Evolutionary conservation across 2,329 filamentous ascomycete genomes (phyloP).

Genomic region (Calonectria hongkongensis): DNA sequence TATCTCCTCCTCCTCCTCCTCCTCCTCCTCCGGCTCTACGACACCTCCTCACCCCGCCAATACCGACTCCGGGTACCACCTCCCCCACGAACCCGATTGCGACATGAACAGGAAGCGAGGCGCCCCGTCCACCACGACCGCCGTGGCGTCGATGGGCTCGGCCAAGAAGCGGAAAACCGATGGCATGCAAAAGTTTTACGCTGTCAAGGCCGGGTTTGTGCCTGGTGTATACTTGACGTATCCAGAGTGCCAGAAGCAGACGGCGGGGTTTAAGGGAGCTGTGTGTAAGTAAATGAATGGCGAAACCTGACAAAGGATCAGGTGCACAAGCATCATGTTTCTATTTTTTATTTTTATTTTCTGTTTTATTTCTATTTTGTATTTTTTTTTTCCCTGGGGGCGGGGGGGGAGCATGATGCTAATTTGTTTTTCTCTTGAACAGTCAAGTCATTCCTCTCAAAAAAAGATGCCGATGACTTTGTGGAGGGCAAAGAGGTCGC

Average conservation of each 20-base stretch:
- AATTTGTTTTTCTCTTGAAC: constrained; percentile 32
- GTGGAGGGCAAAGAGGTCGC: constrained; percentile 74
- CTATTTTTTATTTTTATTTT: too few species aligned
- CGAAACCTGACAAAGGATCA: not conserved
- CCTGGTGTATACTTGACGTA: constrained; percentile 79
- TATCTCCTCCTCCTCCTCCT: constrained; percentile 37
- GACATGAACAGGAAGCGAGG: constrained; percentile 58
- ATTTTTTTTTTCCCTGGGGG: not conserved
- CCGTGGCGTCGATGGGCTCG: constrained; percentile 40
- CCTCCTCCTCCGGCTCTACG: constrained; percentile 38
- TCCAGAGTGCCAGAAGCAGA: constrained; percentile 77
- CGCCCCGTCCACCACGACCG: constrained; percentile 46
- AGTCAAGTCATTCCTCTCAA: constrained; percentile 88
- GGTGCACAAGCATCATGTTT: not conserved
- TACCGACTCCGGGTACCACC: constrained; percentile 33
- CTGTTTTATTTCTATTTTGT: too few species aligned
- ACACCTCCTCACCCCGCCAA: constrained; percentile 29
- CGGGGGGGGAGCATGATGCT: constrained; percentile 20
- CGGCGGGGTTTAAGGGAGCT: constrained; percentile 77
- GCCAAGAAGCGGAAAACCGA: constrained; percentile 71
- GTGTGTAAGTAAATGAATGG: constrained; percentile 73
- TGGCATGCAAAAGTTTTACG: constrained; percentile 75
- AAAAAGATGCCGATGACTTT: constrained; percentile 87
- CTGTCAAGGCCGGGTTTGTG: constrained; percentile 73
- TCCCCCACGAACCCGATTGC: constrained; percentile 30